Percentiles rank a stretch among this genome's conserved stretches.
These are phyloP conservation scores for Adansonia madagascariensis DNA, from an alignment of 441 rosid species.

Conservation along the genomic window DNA sequence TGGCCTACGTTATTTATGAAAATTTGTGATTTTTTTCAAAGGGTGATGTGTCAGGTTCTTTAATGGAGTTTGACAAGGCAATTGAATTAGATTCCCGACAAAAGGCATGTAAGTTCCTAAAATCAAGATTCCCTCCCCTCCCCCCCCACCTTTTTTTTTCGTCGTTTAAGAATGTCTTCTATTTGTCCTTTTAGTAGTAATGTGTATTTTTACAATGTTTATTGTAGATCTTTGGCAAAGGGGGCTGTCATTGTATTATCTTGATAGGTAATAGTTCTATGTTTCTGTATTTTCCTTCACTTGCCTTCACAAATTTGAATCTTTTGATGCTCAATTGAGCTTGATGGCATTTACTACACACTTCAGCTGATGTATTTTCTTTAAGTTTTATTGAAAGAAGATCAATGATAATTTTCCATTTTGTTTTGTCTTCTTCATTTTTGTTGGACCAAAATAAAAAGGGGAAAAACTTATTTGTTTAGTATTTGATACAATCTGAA, in stretches of 20 bases:
- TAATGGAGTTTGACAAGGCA: constrained; percentile 75
- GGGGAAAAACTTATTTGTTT: background rate
- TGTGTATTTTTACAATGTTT: constrained; percentile 22
- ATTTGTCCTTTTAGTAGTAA: background rate
- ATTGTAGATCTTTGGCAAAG: constrained; percentile 88
- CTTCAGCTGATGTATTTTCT: background rate
- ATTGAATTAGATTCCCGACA: constrained; percentile 76
- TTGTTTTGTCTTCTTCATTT: background rate
- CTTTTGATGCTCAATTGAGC: constrained; percentile 7
- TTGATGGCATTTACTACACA: background rate
- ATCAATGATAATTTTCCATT: background rate
- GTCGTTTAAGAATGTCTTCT: constrained; percentile 1
- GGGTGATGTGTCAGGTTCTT: constrained; percentile 87
- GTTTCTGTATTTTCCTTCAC: background rate
- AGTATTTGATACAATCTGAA: background rate
- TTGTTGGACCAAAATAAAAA: background rate
- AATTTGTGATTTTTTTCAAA: constrained; percentile 28
- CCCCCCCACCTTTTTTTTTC: background rate
- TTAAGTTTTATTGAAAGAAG: background rate
- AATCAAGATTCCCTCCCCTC: background rate
- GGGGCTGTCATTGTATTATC: constrained; percentile 86
- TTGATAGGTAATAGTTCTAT: constrained; percentile 60
- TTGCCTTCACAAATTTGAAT: background rate
- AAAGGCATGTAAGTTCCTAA: constrained; percentile 68
- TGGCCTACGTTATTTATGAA: background rate